Evolutionary conservation across 164 flowering plant genomes (phyloP).

Genomic region (Tetracentron sinense): DNA sequence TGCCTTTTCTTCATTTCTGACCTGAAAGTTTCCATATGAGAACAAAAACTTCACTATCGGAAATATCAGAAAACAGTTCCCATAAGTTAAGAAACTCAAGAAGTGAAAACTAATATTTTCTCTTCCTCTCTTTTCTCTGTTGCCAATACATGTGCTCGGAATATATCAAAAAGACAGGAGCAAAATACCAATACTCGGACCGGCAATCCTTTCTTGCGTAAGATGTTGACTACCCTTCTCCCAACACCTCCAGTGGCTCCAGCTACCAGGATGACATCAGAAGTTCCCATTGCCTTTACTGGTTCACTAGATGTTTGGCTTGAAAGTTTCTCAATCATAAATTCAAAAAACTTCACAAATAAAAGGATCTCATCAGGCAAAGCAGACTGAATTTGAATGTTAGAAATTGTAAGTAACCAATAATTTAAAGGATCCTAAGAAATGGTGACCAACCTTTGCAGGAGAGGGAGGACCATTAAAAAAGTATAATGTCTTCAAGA

Average conservation of each 20-base stretch:
- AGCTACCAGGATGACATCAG: conserved; percentile 68
- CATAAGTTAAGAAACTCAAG: conserved; percentile 5
- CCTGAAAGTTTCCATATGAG: conserved; percentile 41
- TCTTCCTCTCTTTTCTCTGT: not conserved
- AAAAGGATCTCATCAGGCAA: conserved; percentile 24
- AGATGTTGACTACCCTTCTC: conserved; percentile 76
- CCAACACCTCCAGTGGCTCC: conserved; percentile 99
- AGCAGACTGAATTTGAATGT: not conserved
- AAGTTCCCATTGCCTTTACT: conserved; percentile 52
- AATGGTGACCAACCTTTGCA: conserved; percentile 53
- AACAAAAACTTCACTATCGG: not conserved
- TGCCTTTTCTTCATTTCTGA: conserved; percentile 94
- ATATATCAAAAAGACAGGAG: conserved; percentile 2
- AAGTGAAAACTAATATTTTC: not conserved
- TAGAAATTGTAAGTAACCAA: not conserved
- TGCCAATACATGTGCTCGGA: not conserved
- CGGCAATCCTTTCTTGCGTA: conserved; percentile 68
- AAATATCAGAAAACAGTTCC: not conserved
- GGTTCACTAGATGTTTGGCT: conserved; percentile 50
- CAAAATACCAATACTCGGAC: conserved; percentile 74
- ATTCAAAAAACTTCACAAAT: conserved; percentile 63
- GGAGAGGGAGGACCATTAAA: conserved; percentile 94
- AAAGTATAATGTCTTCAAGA: conserved; percentile 72
- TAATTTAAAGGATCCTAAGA: conserved; percentile 3
- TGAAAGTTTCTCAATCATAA: conserved; percentile 56